phyloP scores from a whole-genome alignment of 106 monocot genomes.

The Dendrobium chrysotoxum region DNA sequence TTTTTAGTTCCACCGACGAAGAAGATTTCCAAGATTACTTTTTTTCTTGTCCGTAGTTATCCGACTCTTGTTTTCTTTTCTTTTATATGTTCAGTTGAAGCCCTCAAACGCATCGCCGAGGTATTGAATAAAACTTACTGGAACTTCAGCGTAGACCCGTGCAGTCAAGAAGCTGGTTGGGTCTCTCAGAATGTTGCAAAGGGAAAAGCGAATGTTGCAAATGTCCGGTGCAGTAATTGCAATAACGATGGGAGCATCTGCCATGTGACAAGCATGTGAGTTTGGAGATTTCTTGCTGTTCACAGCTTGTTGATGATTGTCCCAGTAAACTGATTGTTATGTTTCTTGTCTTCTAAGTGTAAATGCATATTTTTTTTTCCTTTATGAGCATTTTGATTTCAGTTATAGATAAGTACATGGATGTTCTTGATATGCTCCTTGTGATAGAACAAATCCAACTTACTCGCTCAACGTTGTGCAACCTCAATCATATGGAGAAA shows the following conservation, averaged over 20 bases:
- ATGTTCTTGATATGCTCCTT: no score
- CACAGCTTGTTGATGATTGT: neutral
- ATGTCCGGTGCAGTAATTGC: slow-evolving; percentile 27
- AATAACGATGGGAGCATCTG: slow-evolving; percentile 1
- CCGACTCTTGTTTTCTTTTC: neutral
- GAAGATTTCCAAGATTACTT: slow-evolving; percentile 3
- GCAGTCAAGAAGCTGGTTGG: slow-evolving; percentile 40
- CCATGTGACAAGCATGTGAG: slow-evolving; percentile 15
- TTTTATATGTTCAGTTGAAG: slow-evolving; percentile 23
- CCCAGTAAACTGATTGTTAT: neutral
- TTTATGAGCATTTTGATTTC: no score
- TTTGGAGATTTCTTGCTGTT: neutral
- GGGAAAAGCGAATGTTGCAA: slow-evolving; percentile 20
- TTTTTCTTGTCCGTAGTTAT: no score
- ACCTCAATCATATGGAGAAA: no score
- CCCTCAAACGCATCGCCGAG: slow-evolving; percentile 32
- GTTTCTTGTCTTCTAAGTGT: neutral
- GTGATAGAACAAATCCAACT: no score
- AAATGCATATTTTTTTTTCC: neutral
- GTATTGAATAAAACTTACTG: slow-evolving; percentile 39
- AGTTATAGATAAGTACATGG: neutral
- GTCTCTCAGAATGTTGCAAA: slow-evolving; percentile 11
- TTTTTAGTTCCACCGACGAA: no score
- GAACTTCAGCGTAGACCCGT: slow-evolving; percentile 67
- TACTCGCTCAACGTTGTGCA: no score